Base-by-base conservation (phyloP, 768 basidiomycete species). In the Lactifluus volemus region DNA sequence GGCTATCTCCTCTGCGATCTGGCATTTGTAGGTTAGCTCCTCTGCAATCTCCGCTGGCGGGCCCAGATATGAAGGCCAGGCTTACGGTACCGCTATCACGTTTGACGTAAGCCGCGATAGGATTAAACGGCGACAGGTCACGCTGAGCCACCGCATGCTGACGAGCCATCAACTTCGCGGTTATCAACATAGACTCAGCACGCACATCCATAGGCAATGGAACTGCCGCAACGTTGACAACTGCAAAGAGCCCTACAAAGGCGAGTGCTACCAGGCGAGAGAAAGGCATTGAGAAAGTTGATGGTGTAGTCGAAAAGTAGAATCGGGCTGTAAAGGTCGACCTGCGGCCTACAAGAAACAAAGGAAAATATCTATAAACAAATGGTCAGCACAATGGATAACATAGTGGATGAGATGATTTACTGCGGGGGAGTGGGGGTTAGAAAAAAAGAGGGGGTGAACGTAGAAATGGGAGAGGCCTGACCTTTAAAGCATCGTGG, bases 281-380 rank as follows among this genome's bases (percentile, higher is more conserved):
- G 59, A 72, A 64, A 69, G 82, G 74, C 83, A 85, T 84, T 73
- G 54, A 66, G 64, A 67, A 66, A 34, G 9, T 34, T 34, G 47
- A 54, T 55, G 67, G 64, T 67, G 47, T 53, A 60, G 53, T 59
- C 69, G 68, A 67, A 63, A 64, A 15, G 58, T 63, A 65, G 64
- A 64, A 62, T 53, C 63, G 50, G 64, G 63, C 57, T 58, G 59
- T 5, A 63, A 70, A 68, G 68, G 72, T 68, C 69, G 71, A 70
- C 67, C 73, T 67, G 73, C 73, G 73, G 67, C 70, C 73, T 70
- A 50, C 29, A 17, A 32, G 48, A 56, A 63, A 60, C 6, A 58
- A 59, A n/a, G n/a, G n/a, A 63, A 64, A 66, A 64, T 29, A 51
- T 52, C 55, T 63, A 64, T 60, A 63, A 54, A 61, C 55, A 58